These are phyloP conservation scores for Tylopilus balloui DNA, from an alignment of 768 basidiomycete genomes.

Conservation along the genomic window DNA sequence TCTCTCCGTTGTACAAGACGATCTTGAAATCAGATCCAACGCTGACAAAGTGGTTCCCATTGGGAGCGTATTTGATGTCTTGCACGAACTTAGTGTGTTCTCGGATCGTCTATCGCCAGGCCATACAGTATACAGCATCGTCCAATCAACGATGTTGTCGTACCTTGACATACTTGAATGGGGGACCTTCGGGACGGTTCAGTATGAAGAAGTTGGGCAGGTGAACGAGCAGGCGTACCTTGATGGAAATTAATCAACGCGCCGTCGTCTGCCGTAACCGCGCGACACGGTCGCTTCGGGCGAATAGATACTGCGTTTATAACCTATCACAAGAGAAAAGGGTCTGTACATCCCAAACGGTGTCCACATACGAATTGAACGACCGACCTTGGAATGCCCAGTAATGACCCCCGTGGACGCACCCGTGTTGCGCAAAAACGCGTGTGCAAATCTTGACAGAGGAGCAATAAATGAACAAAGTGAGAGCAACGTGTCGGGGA, in stretches of 20 bases:
- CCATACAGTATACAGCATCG: neutral
- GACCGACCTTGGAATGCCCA: conserved; percentile 78
- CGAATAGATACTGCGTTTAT: conserved; percentile 89
- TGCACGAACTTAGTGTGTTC: conserved; percentile 92
- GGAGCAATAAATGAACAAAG: neutral
- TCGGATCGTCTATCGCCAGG: conserved; percentile 59
- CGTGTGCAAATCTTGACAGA: conserved; percentile 71
- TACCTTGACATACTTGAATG: conserved; percentile 88
- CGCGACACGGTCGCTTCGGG: conserved; percentile 85
- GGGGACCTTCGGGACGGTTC: conserved; percentile 47
- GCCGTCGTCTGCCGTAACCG: conserved; percentile 86
- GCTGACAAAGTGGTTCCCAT: conserved; percentile 80
- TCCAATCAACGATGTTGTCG: neutral
- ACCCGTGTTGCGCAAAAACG: conserved; percentile 80
- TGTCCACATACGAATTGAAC: neutral
- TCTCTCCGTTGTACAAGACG: conserved; percentile 88
- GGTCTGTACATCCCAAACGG: neutral
- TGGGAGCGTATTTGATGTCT: conserved; percentile 78
- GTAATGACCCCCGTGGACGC: conserved; percentile 83
- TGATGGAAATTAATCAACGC: conserved; percentile 76
- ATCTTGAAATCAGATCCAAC: conserved; percentile 86
- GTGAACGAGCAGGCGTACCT: conserved; percentile 38
- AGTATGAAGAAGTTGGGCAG: neutral
- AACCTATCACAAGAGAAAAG: conserved; percentile 37
- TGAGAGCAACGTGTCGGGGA: neutral